Conservation (phyloP, 2,329 filamentous ascomycete genomes). For the Sporothrix globosa region DNA sequence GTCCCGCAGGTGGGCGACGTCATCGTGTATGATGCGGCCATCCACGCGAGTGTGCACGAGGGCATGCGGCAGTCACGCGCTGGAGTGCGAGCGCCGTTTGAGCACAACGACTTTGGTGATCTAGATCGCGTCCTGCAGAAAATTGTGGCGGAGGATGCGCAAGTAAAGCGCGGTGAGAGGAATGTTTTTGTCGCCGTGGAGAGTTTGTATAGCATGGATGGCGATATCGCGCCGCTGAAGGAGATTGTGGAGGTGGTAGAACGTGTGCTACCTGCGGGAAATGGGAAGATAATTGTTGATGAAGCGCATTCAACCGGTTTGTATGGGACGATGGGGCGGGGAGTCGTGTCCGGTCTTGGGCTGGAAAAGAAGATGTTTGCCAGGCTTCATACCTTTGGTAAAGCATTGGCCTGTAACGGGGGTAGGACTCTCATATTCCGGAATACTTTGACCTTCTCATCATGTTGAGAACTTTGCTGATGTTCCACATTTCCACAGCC, state of each 20-base stretch:
- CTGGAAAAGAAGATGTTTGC: constrained; percentile 9
- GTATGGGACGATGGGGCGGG: constrained; percentile 16
- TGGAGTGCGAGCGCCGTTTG: constrained; percentile 52
- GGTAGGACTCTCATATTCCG: background rate
- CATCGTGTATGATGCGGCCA: constrained; percentile 72
- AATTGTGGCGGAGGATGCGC: constrained; percentile 50
- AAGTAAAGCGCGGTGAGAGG: constrained; percentile 45
- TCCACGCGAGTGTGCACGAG: constrained; percentile 79
- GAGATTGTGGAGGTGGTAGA: constrained; percentile 64
- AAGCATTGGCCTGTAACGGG: constrained; percentile 14
- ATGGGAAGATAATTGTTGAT: constrained; percentile 67
- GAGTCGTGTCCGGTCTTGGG: constrained; percentile 9
- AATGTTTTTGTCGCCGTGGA: constrained; percentile 72
- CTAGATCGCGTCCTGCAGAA: background rate
- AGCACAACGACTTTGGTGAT: constrained; percentile 7
- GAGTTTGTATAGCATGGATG: constrained; percentile 81
- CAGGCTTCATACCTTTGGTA: constrained; percentile 9
- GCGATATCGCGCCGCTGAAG: constrained; percentile 67
- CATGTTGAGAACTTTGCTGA: background rate
- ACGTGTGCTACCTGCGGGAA: constrained; percentile 57
- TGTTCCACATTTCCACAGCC: constrained; percentile 33
- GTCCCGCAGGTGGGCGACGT: constrained; percentile 63
- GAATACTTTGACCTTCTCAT: background rate
- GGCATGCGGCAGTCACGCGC: constrained; percentile 71
- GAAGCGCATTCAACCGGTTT: constrained; percentile 58